Base-by-base conservation (phyloP, 495 filamentous ascomycete genomes). In the Hypoxylon subgilvum region DNA sequence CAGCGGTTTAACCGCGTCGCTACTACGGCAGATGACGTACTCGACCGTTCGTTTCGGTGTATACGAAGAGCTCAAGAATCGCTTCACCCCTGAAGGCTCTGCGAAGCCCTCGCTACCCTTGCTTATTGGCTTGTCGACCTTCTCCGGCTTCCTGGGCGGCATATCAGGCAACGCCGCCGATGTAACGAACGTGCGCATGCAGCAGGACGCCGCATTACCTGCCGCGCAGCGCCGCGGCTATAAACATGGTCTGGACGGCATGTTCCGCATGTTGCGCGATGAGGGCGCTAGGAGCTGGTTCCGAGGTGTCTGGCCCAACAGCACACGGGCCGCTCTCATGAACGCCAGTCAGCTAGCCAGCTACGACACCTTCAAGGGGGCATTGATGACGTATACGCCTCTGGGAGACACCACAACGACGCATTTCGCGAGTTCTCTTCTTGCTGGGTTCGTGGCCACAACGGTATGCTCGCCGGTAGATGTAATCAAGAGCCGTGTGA, bases 181-280 rank as follows among this genome's bases (percentile, higher is more conserved):
- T 69, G 89, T 98, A 8, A 81, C 97, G 52, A 98, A 98, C 74
- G 94, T 98, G 34, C 91, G 94, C 60, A 98, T 98, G 94, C 94
- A 98, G 73, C 87, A 93, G 76, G 94, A 97, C 70, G 86, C 89
- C 9, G 84, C 92, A 0, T 83, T 96, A 3, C 89, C 92, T 0
- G 65, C 75, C 2, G 78, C 77, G 1, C 76, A 94, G 58, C 86
- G 90, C 2, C 84, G 92, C 17, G 92, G 96, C 74, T 98, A 98
- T 79, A 84, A 84, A 43, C 80, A 97, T 66, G 95, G 92, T 2
- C 69, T 96, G 21, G 88, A 98, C 67, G 94, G 94, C 2, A 73
- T 98, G 49, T 74, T 89, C 8, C 84, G 90, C 40, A 96, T 96
- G 91, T 81, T 84, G 6, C 81, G 86, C 42, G 84, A 88, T 49